Base-by-base conservation (phyloP, 257 asterid genomes). In the Petunia axillaris region DNA sequence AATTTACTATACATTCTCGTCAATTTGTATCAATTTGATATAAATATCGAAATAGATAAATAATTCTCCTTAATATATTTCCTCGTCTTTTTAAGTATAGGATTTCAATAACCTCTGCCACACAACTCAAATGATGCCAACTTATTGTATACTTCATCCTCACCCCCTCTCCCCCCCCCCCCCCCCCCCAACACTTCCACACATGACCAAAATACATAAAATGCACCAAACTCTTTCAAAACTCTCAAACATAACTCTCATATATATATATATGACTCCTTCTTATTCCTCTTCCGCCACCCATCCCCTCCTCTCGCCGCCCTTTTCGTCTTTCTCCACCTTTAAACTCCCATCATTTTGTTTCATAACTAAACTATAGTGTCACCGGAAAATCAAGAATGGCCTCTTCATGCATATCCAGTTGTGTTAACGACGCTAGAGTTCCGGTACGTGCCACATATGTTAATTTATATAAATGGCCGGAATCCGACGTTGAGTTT, bases 401-500 rank as follows among this genome's bases (percentile, higher is more conserved):
- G 90, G 71, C 87, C 25, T 85, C 90, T 6, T 41, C 80, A 8
- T 94, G 97, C 91, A 89, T 87, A 81, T 78, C 96, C 4, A 88
- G 79, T 68, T 88, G 94, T 50, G 87, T 84, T 14, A 79, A 83
- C 1, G 95, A 94, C 40, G 80, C 90, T 5, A 81, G 86, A 16
- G 85, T 46, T 4, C 98, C 98, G 1, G 88, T 90, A 2, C 83
- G 97, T 52, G 97, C 93, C 46, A 91, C 87, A 16, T 91, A 92
- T 25, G 87, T 88, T 8, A 94, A 86, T 86, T 90, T 91, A 54
- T 92, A 92, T 91, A 94, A 92, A 81, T 91, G 98, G 97, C 97
- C 97, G 68, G 98, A 88, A 85, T 91, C 98, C 48, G 97, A 92
- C 52, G 93, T 89, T 35, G 98, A 89, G 77, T 94, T 94, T 78